Evolutionary conservation across 2,329 filamentous ascomycete genomes (phyloP), one percentile per base, ranked within the genome.

Genomic region (Madurella fahalii): DNA sequence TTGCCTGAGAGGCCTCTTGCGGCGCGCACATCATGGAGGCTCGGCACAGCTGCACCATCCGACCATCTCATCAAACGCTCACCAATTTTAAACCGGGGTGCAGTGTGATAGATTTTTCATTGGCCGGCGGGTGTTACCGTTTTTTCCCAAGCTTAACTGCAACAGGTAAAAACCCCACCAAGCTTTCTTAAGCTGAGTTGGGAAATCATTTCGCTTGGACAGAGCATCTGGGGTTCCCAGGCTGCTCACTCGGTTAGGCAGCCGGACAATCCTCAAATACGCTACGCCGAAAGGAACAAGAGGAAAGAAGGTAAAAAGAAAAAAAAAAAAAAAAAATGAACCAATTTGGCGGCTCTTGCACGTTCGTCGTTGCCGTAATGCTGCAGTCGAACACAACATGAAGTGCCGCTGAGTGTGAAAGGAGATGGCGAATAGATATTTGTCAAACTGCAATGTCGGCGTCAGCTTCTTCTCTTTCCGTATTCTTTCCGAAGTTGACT

Each of bases 151-250:
- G 17, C 30, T 39, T 56, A 41, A 16, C 47, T 50, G 17, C 37
- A 50, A 45, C 13, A 11, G 44, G 53, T 17, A 51, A 48, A 30
- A n/a, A 30, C 30, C n/a, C 4, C 44, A 40, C n/a, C 32, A 32
- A 44, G 31, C 11, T 31, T 32, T 43, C 25, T 25, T 4, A 7
- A 25, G 25, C 25, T 25, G 25, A 25, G 25, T 25, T 39, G 39
- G 18, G 30, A 25, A 9, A 52, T 57, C 37, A 53, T 53, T 39
- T 53, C 54, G 54, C 50, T 53, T 53, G 50, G 40, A 40, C 16
- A 18, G 20, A 32, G 16, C 25, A 13, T 50, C 30, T 50, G 25
- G 47, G 25, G 40, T 31, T 37, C 30, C 9, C 9, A 18, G 34
- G 20, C 25, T n/a, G 7, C 25, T 25, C 7, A 7, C 25, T 25